phyloP scores from a whole-genome alignment of 306 rosid species.

The Vachellia collinsii region DNA sequence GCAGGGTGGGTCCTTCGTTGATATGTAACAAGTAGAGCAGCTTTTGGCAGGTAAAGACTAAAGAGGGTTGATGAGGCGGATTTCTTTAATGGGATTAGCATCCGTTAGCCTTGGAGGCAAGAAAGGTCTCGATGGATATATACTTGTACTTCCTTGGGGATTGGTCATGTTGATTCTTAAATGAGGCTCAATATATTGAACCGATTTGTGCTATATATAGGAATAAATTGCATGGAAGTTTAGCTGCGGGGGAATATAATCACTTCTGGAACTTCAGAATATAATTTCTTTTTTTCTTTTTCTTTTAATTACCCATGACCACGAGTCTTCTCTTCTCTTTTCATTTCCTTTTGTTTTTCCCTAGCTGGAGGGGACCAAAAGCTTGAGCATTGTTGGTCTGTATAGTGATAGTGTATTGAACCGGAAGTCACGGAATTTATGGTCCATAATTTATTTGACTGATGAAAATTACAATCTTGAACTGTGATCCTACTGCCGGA shows the following conservation, averaged over 20 bases:
- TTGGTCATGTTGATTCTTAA: conserved; percentile 36
- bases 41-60: conserved; percentile 33
- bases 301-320: not conserved
- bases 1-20: conserved; percentile 18
- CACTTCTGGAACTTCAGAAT: conserved; percentile 21
- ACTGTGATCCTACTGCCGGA: not conserved
- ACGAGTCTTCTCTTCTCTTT: not conserved
- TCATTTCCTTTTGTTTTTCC: not conserved
- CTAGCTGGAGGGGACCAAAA: conserved; percentile 24
- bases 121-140: conserved; percentile 31
- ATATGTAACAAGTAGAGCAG: conserved; percentile 18
- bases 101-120: conserved; percentile 27
- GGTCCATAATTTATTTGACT: not conserved
- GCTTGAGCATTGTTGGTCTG: not conserved
- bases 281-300: conserved; percentile 13
- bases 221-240: conserved; percentile 44
- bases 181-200: conserved; percentile 31
- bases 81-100: not conserved
- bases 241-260: conserved; percentile 30
- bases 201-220: conserved; percentile 19
- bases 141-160: conserved; percentile 31
- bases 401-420: not conserved
- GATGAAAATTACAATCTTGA: not conserved
- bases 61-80: conserved; percentile 7
- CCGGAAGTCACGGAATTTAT: not conserved